Conservation (phyloP, 2,329 filamentous ascomycete genomes). For the Curvularia verruculosa region DNA sequence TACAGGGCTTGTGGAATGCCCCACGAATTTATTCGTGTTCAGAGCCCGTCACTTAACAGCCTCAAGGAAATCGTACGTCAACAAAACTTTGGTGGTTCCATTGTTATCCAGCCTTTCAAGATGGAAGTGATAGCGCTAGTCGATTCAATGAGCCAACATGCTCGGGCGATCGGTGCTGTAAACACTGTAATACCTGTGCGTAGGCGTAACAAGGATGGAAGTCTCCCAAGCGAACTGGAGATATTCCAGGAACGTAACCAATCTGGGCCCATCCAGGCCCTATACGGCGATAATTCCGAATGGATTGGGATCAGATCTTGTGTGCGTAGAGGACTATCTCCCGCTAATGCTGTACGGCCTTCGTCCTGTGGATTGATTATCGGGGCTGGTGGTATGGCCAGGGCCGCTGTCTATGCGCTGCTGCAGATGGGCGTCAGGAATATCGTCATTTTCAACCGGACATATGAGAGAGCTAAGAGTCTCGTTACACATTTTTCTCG, state of each 20-base stretch:
- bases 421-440: conserved; percentile 77
- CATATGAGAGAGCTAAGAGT: conserved; percentile 67
- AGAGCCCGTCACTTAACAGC: conserved; percentile 66
- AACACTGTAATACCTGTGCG: conserved; percentile 78
- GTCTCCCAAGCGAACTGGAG: conserved; percentile 60
- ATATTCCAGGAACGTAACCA: conserved; percentile 65
- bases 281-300: conserved; percentile 82
- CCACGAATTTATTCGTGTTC: conserved; percentile 69
- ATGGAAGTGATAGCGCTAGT: conserved; percentile 71
- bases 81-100: conserved; percentile 72
- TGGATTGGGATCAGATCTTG: conserved; percentile 81
- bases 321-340: conserved; percentile 73
- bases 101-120: conserved; percentile 75
- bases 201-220: conserved; percentile 61
- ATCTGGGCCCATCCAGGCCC: conserved; percentile 68
- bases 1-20: conserved; percentile 70
- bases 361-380: conserved; percentile 61
- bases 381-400: conserved; percentile 75
- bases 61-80: conserved; percentile 69
- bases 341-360: conserved; percentile 65
- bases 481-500: conserved; percentile 74
- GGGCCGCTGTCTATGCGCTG: conserved; percentile 79
- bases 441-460: conserved; percentile 77
- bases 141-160: conserved; percentile 72
- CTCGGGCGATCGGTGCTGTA: conserved; percentile 74